Base-by-base conservation (phyloP, 345 rosid species). In the Eucalyptus curtisii region DNA sequence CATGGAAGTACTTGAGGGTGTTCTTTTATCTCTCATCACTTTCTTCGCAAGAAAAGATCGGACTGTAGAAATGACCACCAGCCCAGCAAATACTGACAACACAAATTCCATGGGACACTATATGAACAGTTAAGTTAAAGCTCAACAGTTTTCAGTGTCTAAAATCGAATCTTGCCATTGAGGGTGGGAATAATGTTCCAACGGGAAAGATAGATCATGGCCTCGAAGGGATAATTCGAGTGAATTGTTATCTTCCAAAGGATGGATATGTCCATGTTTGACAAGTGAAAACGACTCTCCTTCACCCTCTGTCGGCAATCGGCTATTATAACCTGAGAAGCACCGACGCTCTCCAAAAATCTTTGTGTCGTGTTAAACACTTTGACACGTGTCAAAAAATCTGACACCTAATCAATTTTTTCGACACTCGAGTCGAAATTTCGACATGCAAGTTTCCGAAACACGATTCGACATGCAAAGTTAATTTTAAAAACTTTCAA, bases 301-400 rank as follows among this genome's bases (percentile, higher is more conserved):
- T 19, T 40, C 47, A 10, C 82, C 2, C 27, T 76, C 15, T 40
- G 13, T 76, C 47, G 44, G 13, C 14, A 42, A 37, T 71, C 45
- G 5, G 4, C 27, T 37, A 10, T 37, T 52, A 52, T 52, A 52
- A 20, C 25, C 0, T 20, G 4, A 10, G 25, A 52, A 20, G 25
- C 57, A 52, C 24, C 10, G 5, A 52, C 0, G 4, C 24, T 52
- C 2, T 20, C 2, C 2, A 0, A 2, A 2, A 52, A 25, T 19
- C 0, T 52, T 52, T 52, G 24, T 19, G 4, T 52, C 2, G 0
- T 20, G 10, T 52, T 0, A 0, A 52, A 52, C 2, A 52, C 4
- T 52, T 52, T 5, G 25, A 52, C 5, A 37, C 40, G 40, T 37
- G 40, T 37, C 40, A 4, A 4, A 37, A 37, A 37, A 37, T 37